phyloP scores from a whole-genome alignment of 139 green algal genomes.

The Auxenochlorella pyrenoidosa region DNA sequence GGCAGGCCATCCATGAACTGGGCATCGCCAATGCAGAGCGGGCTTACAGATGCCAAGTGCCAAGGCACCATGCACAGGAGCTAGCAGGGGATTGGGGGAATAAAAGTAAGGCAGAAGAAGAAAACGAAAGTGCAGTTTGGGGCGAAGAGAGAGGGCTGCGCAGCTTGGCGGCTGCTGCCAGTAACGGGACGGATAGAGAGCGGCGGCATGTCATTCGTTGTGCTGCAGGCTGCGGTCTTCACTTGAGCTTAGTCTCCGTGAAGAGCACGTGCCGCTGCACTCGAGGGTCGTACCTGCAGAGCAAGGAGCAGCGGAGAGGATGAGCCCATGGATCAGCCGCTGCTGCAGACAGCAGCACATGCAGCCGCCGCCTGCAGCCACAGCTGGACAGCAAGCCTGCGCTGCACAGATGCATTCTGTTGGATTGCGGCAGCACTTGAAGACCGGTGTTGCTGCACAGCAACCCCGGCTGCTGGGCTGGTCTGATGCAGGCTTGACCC shows the following conservation, averaged over 20 bases:
- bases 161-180: background rate
- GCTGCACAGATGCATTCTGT: background rate
- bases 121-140: background rate
- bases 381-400: too few species aligned
- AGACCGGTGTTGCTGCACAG: background rate
- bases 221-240: constrained; percentile 7
- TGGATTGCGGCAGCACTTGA: background rate
- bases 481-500: too few species aligned
- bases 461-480: too few species aligned
- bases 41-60: too few species aligned
- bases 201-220: background rate
- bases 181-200: background rate
- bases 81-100: background rate
- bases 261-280: constrained; percentile 84
- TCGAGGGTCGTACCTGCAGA: constrained; percentile 80
- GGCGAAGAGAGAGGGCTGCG: background rate
- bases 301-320: background rate
- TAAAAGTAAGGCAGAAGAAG: background rate
- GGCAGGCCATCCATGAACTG: too few species aligned
- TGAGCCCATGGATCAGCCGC: background rate
- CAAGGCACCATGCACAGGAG: too few species aligned
- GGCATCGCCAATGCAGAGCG: too few species aligned
- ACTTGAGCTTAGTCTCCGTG: constrained; percentile 79
- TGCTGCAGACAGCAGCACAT: background rate
- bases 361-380: too few species aligned